Conservation (phyloP, 2,329 filamentous ascomycete species). For the Coniella vitis region DNA sequence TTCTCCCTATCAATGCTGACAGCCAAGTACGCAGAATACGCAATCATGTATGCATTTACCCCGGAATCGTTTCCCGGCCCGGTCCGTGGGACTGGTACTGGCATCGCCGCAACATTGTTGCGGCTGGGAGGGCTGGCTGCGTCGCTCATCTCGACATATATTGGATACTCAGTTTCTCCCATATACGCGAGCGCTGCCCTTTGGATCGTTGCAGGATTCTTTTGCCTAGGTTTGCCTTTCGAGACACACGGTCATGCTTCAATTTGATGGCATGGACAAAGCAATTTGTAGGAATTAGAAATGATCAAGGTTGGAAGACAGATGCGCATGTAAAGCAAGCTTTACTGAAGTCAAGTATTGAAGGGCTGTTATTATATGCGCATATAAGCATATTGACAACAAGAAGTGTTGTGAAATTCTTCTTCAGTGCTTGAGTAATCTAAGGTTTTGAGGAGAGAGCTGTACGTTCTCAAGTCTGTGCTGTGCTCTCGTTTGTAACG, state of each 20-base stretch:
- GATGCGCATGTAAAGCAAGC: too few species aligned
- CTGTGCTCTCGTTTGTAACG: too few species aligned
- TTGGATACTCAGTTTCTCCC: conserved; percentile 34
- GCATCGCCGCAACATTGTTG: conserved; percentile 33
- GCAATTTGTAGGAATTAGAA: background rate
- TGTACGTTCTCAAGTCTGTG: too few species aligned
- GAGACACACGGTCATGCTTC: conserved; percentile 34
- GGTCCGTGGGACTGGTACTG: conserved; percentile 46
- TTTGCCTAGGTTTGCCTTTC: conserved; percentile 36
- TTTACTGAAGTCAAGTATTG: too few species aligned
- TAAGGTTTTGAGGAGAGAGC: too few species aligned
- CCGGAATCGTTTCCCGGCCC: conserved; percentile 52
- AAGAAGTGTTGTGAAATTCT: too few species aligned
- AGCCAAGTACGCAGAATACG: conserved; percentile 24
- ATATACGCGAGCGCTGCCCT: conserved; percentile 38
- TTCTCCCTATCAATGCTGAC: background rate
- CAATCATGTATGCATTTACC: conserved; percentile 39
- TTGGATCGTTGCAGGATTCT: conserved; percentile 34
- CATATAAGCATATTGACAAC: too few species aligned
- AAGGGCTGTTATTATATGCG: too few species aligned
- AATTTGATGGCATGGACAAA: conserved; percentile 17
- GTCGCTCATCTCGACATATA: conserved; percentile 35
- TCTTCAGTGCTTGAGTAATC: too few species aligned
- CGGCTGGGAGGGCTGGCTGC: conserved; percentile 33
- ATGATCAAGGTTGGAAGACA: background rate